These are phyloP conservation scores for Blastomyces parvus DNA, from an alignment of 2,329 filamentous ascomycete genomes.

Conservation along the genomic window DNA sequence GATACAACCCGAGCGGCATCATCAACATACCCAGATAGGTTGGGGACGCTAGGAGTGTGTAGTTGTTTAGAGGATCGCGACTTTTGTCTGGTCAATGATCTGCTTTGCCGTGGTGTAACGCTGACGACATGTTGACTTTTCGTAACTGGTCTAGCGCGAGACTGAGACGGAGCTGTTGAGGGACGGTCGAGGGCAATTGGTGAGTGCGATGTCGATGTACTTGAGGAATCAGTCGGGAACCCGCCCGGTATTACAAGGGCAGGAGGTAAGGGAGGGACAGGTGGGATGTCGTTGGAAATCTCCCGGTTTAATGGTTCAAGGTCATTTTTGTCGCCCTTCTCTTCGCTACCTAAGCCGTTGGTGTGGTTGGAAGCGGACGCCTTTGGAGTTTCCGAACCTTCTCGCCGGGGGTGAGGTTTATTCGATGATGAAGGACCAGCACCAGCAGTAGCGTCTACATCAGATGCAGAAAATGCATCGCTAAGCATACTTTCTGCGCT, in stretches of 20 bases:
- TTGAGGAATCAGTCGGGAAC: slow-evolving; percentile 32
- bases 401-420: slow-evolving; percentile 23
- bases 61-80: slow-evolving; percentile 4
- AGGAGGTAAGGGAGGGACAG: slow-evolving; percentile 38
- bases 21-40: not conserved
- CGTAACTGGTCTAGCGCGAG: slow-evolving; percentile 9
- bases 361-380: slow-evolving; percentile 19
- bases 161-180: slow-evolving; percentile 16
- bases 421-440: slow-evolving; percentile 18
- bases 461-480: slow-evolving; percentile 29
- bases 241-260: slow-evolving; percentile 34
- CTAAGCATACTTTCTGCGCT: slow-evolving; percentile 41
- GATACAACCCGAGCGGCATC: not conserved
- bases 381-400: slow-evolving; percentile 28
- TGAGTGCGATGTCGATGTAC: slow-evolving; percentile 21
- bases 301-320: slow-evolving; percentile 13
- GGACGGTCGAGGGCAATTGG: slow-evolving; percentile 18
- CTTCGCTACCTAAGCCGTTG: slow-evolving; percentile 12
- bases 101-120: slow-evolving; percentile 15
- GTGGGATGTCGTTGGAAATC: slow-evolving; percentile 32
- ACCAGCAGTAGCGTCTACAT: slow-evolving; percentile 21
- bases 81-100: slow-evolving; percentile 27
- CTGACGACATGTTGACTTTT: slow-evolving; percentile 9
- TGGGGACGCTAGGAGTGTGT: not conserved
- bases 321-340: slow-evolving; percentile 11